Conservation (phyloP, 805 yeast genomes). For the Yarrowia sp. region DNA sequence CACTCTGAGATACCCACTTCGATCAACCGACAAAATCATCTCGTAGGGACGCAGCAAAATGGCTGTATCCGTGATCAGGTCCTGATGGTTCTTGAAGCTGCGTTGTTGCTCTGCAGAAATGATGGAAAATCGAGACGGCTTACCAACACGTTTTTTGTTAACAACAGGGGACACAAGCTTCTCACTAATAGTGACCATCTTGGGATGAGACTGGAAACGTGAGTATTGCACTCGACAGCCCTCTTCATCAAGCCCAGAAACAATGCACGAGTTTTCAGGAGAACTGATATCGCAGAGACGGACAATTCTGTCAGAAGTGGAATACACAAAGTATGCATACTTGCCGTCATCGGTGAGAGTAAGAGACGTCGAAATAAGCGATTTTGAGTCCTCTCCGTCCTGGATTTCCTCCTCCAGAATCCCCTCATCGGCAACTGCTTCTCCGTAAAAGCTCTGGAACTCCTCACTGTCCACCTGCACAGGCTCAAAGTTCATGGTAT, state of each 20-base stretch:
- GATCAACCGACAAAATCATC: constrained; percentile 63
- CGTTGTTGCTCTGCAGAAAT: constrained; percentile 48
- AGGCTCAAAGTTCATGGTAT: constrained; percentile 27
- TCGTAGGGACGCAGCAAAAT: constrained; percentile 51
- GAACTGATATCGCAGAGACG: constrained; percentile 41
- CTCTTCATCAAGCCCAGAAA: constrained; percentile 39
- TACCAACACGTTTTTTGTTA: constrained; percentile 29
- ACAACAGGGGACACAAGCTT: constrained; percentile 31
- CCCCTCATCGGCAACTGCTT: constrained; percentile 9
- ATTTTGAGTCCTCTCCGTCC: constrained; percentile 16
- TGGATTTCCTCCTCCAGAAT: constrained; percentile 9
- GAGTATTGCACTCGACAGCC: constrained; percentile 31
- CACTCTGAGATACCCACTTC: constrained; percentile 63
- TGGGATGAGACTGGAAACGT: constrained; percentile 39
- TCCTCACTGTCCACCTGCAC: constrained; percentile 16
- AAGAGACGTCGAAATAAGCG: constrained; percentile 9
- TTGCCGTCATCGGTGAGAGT: constrained; percentile 18
- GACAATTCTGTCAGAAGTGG: constrained; percentile 33
- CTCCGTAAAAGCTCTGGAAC: constrained; percentile 20
- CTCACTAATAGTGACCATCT: constrained; percentile 46
- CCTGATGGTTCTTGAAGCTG: constrained; percentile 49
- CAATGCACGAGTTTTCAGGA: constrained; percentile 38
- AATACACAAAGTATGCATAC: constrained; percentile 2
- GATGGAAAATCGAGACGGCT: constrained; percentile 39
- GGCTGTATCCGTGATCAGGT: constrained; percentile 50